phyloP scores from a whole-genome alignment of 2,329 filamentous ascomycete species.

The Chaetomiaceae sp. region DNA sequence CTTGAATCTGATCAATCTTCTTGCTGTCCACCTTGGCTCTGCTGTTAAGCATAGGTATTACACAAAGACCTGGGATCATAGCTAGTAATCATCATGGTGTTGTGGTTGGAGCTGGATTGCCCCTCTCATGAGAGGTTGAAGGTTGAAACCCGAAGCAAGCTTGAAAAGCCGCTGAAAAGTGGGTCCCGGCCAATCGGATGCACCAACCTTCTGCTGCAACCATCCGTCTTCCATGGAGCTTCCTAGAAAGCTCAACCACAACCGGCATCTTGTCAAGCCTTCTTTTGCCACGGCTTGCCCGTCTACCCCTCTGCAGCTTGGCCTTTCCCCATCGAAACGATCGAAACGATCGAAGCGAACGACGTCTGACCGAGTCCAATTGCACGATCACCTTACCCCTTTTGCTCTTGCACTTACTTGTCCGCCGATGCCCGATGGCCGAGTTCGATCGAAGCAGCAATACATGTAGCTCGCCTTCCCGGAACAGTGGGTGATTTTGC shows the following conservation, averaged over 20 bases:
- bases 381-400: constrained; percentile 4
- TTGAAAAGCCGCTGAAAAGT: too few species aligned
- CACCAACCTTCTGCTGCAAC: neutral
- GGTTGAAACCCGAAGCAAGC: too few species aligned
- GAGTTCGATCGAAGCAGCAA: constrained; percentile 1
- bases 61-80: too few species aligned
- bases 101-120: too few species aligned
- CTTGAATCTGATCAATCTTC: too few species aligned
- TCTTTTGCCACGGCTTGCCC: constrained; percentile 3
- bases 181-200: constrained; percentile 7
- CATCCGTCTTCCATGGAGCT: constrained; percentile 1
- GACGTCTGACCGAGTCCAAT: neutral
- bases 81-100: too few species aligned
- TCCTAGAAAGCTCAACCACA: neutral
- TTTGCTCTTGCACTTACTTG: neutral
- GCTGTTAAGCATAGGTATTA: too few species aligned
- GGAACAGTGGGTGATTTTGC: constrained; percentile 15
- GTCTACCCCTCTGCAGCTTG: neutral
- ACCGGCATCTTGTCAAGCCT: neutral
- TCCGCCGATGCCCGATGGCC: constrained; percentile 13
- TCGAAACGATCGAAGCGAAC: constrained; percentile 1
- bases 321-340: neutral
- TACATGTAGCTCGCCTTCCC: constrained; percentile 9
- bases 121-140: too few species aligned
- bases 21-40: too few species aligned